Base-by-base conservation (phyloP, 352 stramenopile genomes). In the Phytophthora brassicae region DNA sequence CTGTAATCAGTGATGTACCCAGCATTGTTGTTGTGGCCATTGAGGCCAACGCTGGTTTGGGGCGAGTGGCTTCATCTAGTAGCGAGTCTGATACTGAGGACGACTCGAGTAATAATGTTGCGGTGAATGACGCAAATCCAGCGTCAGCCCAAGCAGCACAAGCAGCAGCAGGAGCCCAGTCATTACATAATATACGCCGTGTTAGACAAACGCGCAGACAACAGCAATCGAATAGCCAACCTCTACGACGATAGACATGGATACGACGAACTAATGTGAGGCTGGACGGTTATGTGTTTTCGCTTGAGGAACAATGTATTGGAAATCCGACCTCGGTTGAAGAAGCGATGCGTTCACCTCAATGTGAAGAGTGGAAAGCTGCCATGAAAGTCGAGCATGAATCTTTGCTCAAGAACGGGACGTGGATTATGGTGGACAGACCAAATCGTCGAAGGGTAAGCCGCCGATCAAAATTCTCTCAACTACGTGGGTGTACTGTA, bases 71-170 rank as follows among this genome's bases (percentile, higher is more conserved):
- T n/a, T 52, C 28, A 1, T 41, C 16, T 26, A 52, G 43, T 36
- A 24, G 36, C 14, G 43, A 52, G 26, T 52, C 45, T 16, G 45
- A 52, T 13, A 26, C 36, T 24, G 45, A 52, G 16, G 45, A 52
- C 26, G 31, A 38, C n/a, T n/a, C n/a, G n/a, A n/a, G n/a, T n/a
- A 38, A 6, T 38, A 12, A 38, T 38, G 31, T 9, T 4, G 31
- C 31, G 31, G 31, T 38, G 11, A 38, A 9, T 33, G 9, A 33
- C 28, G n/a, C n/a, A n/a, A n/a, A n/a, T n/a, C n/a, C n/a, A n/a
- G n/a, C n/a, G n/a, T n/a, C n/a, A n/a, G n/a, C n/a, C n/a, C n/a
- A n/a, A n/a, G n/a, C n/a, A n/a, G n/a, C n/a, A n/a, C n/a, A n/a
- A n/a, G n/a, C n/a, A n/a, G n/a, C n/a, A n/a, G n/a, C n/a, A n/a